phyloP scores from a whole-genome alignment of 2,329 filamentous ascomycete species.

The Colletotrichum tabaci region DNA sequence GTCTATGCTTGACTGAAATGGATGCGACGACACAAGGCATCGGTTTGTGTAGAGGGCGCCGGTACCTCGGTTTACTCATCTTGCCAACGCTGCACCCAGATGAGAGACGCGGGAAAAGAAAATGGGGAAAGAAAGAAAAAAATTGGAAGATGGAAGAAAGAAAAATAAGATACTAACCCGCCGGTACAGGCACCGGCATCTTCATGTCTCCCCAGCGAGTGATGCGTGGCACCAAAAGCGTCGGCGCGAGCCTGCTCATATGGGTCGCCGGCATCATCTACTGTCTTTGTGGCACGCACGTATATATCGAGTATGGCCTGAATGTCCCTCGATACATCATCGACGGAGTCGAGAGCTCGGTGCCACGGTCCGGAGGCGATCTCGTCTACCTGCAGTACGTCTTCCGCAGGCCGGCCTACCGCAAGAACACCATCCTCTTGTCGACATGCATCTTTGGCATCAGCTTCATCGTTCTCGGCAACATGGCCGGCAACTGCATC shows the following conservation, averaged over 20 bases:
- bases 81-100: too few relatives aligned
- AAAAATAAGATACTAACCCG: background rate
- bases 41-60: too few relatives aligned
- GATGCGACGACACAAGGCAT: too few relatives aligned
- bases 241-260: slow-evolving; percentile 55
- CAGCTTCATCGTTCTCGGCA: slow-evolving; percentile 63
- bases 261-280: slow-evolving; percentile 58
- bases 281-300: slow-evolving; percentile 53
- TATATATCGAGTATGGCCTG: slow-evolving; percentile 63
- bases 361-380: slow-evolving; percentile 14
- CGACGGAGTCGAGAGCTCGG: slow-evolving; percentile 50
- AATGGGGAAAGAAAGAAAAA: too few relatives aligned
- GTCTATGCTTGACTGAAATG: too few relatives aligned
- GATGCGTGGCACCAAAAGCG: slow-evolving; percentile 52
- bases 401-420: slow-evolving; percentile 55
- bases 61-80: too few relatives aligned
- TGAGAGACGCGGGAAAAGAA: too few relatives aligned
- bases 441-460: slow-evolving; percentile 62
- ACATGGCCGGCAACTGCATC: slow-evolving; percentile 64
- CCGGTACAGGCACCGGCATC: slow-evolving; percentile 52
- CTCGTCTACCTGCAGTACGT: slow-evolving; percentile 60
- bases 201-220: slow-evolving; percentile 54
- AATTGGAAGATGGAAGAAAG: too few relatives aligned
- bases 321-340: slow-evolving; percentile 60
- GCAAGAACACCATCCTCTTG: slow-evolving; percentile 53